These are phyloP conservation scores for Cercophora samala DNA, from an alignment of 495 filamentous ascomycete species.

Conservation along the genomic window DNA sequence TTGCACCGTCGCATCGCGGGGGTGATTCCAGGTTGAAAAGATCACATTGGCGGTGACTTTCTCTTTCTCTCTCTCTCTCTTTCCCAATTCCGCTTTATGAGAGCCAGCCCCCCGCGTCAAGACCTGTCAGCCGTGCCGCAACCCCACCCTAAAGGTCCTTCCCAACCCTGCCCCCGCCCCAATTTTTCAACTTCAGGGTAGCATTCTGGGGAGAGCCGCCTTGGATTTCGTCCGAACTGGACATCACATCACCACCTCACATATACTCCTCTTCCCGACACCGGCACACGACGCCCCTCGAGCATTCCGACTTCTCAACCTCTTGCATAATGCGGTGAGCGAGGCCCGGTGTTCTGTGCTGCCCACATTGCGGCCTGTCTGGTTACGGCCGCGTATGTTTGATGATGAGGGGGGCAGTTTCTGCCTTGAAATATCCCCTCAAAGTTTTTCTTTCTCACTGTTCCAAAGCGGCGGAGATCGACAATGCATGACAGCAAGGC, in stretches of 20 bases:
- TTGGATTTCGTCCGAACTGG: neutral
- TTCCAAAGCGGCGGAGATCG: neutral
- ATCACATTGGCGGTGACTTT: conserved; percentile 1
- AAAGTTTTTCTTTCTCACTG: neutral
- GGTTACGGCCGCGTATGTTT: neutral
- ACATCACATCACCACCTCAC: neutral
- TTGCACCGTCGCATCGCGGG: neutral
- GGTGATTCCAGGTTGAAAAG: neutral
- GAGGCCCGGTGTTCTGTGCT: neutral
- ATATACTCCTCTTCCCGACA: neutral
- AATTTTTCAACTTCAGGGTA: neutral
- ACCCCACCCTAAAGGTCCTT: neutral
- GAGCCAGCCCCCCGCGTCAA: neutral
- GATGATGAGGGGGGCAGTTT: neutral
- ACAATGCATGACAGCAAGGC: conserved; percentile 2
- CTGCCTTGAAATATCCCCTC: neutral
- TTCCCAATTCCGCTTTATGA: neutral
- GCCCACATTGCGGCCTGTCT: neutral
- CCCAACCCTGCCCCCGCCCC: neutral
- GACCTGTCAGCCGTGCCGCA: neutral
- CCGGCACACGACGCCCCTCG: neutral
- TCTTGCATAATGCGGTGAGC: neutral
- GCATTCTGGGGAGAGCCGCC: neutral
- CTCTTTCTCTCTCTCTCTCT: neutral
- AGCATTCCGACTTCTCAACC: neutral